Percentiles rank a stretch among this genome's conserved stretches.
Evolutionary conservation across 192 early-diverging fungal genomes (phyloP).

Genomic region (Entrophospora sp.): DNA sequence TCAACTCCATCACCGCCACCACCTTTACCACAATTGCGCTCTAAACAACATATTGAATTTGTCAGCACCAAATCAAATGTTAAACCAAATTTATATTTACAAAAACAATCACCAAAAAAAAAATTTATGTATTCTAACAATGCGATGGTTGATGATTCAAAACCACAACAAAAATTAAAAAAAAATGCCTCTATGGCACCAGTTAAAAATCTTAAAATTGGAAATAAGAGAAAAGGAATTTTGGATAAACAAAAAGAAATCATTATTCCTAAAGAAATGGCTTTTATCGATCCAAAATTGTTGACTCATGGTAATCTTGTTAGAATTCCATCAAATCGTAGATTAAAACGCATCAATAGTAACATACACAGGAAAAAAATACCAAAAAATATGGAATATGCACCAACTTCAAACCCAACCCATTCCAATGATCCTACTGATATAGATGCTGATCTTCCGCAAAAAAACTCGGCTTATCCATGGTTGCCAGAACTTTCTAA

Average conservation of each 20-base stretch:
- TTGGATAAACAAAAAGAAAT: background rate
- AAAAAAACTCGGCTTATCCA: background rate
- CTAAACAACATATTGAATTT: background rate
- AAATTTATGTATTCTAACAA: no score
- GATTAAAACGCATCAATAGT: background rate
- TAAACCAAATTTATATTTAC: no score
- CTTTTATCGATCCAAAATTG: slow-evolving; percentile 2
- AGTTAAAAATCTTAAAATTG: background rate
- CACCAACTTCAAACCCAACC: slow-evolving; percentile 13
- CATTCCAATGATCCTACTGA: slow-evolving; percentile 20
- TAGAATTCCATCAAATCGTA: slow-evolving; percentile 1
- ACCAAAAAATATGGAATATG: slow-evolving; percentile 1
- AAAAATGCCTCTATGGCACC: background rate
- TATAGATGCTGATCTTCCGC: slow-evolving; percentile 14
- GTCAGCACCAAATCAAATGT: no score
- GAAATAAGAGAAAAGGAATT: slow-evolving; percentile 3
- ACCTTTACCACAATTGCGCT: background rate
- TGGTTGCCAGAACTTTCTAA: slow-evolving; percentile 8
- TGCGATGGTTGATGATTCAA: background rate
- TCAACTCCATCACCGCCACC: background rate
- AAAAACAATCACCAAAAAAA: no score
- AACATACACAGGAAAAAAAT: background rate
- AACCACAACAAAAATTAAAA: background rate
- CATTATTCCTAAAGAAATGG: background rate
- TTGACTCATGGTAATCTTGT: background rate